Conservation (phyloP, 176 grass and related monocot species). For the Neostapfia colusana region DNA sequence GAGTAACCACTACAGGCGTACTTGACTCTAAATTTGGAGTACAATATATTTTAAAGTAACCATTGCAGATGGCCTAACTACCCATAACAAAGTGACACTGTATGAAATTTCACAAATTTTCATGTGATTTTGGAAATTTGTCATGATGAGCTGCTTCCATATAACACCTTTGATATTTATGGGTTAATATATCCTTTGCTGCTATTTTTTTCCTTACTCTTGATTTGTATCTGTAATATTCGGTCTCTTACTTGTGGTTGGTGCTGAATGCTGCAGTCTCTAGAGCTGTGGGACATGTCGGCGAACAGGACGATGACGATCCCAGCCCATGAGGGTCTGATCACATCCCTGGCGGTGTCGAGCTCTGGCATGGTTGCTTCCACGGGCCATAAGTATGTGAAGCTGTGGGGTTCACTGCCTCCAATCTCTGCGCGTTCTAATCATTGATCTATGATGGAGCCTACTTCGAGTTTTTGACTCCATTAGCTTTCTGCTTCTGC, state of each 20-base stretch:
- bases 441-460: background rate
- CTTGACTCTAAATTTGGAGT: too few species aligned
- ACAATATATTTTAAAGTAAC: too few species aligned
- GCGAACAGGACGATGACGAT: slow-evolving; percentile 77
- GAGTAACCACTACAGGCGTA: too few species aligned
- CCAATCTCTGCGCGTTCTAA: background rate
- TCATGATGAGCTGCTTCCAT: background rate
- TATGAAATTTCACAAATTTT: background rate
- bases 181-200: background rate
- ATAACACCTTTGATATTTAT: background rate
- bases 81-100: too few species aligned
- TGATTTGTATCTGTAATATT: background rate
- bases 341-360: slow-evolving; percentile 63
- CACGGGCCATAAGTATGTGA: slow-evolving; percentile 72
- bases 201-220: background rate
- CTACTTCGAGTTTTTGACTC: background rate
- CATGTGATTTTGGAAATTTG: background rate
- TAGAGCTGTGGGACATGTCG: slow-evolving; percentile 88
- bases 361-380: slow-evolving; percentile 75
- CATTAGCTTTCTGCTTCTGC: background rate
- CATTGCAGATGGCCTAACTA: too few species aligned
- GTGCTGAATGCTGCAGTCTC: slow-evolving; percentile 52
- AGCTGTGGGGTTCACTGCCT: slow-evolving; percentile 70
- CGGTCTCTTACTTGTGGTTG: background rate
- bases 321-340: slow-evolving; percentile 54